Base-by-base conservation (phyloP, 192 early-diverging fungal genomes). In the Spizellomyces punctatus region DNA sequence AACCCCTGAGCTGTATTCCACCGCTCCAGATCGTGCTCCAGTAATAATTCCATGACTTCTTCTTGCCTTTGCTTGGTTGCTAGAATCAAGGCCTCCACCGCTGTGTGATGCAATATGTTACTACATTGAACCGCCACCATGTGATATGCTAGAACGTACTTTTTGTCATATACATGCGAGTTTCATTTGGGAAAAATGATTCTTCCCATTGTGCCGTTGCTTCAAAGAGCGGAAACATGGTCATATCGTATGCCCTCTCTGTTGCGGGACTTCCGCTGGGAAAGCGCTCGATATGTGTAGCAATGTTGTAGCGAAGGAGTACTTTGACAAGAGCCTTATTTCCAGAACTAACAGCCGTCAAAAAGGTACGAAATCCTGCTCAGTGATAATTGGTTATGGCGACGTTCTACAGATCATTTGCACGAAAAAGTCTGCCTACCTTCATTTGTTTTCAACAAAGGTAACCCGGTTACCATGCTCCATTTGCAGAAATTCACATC, bases 401-500 rank as follows among this genome's bases (percentile, higher is more conserved):
- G 36, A 3, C 61, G n/a, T 36, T 2, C 41, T 36, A 0, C 27
- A 36, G 27, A 54, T 19, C 50, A 54, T 19, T 19, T 54, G 50
- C 12, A 19, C 17, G 12, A 19, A 54, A 54, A 12, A 54, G 50
- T n/a, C 12, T 54, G 12, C 36, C 36, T 22, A 70, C 69, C 69
- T 70, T 70, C 69, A 48, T 64, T 60, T n/a, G 48, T 50, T 17
- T 14, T 16, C 60, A 64, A 1, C 10, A 45, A 17, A 12, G 60
- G 58, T n/a, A 43, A 16, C 27, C 69, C 69, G 9, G 69, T 66
- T n/a, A 17, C 44, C 10, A 36, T 16, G 64, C 22, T 64, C 69
- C 69, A 70, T 45, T 60, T 64, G 59, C 69, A 70, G 46, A 70
- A 70, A 64, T 70, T 70, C 41, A 70, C 59, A 36, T 70, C 43